Percentiles rank a stretch among this genome's conserved stretches.
These are phyloP conservation scores for Lepiota brunneoincarnata DNA, from an alignment of 768 basidiomycete species.

Conservation along the genomic window DNA sequence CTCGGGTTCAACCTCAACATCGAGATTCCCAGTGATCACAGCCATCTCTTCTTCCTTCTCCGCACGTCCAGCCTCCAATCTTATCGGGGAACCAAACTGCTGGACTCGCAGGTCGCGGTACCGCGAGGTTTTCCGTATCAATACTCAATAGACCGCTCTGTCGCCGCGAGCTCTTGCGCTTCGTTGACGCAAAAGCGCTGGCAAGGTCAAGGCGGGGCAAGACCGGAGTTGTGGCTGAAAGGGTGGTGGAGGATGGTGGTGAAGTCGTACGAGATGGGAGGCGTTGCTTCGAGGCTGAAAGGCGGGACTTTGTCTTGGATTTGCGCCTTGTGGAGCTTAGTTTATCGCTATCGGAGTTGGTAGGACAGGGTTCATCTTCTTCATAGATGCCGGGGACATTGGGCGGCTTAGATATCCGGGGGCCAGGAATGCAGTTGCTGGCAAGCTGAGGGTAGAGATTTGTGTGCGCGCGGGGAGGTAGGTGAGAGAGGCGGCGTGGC, in stretches of 20 bases:
- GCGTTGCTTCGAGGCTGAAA: constrained; percentile 47
- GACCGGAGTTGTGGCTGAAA: constrained; percentile 14
- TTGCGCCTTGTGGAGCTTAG: constrained; percentile 40
- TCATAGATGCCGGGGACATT: constrained; percentile 66
- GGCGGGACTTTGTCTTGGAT: constrained; percentile 43
- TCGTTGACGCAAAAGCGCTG: constrained; percentile 20
- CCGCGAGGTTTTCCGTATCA: constrained; percentile 34
- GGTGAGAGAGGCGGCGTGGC: constrained; percentile 38
- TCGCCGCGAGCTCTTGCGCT: constrained; percentile 39
- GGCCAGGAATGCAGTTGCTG: constrained; percentile 41
- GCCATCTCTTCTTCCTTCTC: constrained; percentile 55
- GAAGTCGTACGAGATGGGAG: constrained; percentile 42
- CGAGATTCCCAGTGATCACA: constrained; percentile 28
- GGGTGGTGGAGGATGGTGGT: constrained; percentile 39
- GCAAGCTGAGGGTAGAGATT: constrained; percentile 32
- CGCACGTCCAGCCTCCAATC: constrained; percentile 52
- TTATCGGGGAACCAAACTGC: constrained; percentile 64
- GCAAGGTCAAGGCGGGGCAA: constrained; percentile 19
- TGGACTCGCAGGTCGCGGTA: constrained; percentile 61
- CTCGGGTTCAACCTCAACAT: constrained; percentile 34
- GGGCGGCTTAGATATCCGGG: constrained; percentile 62
- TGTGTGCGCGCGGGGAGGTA: constrained; percentile 49
- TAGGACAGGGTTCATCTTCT: constrained; percentile 56
- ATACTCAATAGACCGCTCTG: constrained; percentile 58
- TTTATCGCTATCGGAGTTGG: constrained; percentile 41